Percentiles rank a stretch among this genome's conserved stretches.
phyloP scores from a whole-genome alignment of 2,329 filamentous ascomycete genomes.

The Trichoderma asperellum region DNA sequence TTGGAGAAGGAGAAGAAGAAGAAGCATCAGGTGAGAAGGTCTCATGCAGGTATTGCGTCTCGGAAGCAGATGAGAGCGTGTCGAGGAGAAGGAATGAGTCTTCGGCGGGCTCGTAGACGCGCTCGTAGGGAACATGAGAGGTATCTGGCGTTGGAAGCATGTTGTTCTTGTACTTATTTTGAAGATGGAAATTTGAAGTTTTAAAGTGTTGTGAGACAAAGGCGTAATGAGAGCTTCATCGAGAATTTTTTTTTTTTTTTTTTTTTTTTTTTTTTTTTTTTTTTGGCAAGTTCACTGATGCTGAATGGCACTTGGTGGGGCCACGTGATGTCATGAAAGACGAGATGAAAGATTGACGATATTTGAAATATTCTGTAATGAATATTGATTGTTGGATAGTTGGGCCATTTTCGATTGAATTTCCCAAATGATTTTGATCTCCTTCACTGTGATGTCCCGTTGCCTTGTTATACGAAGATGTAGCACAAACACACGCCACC shows the following conservation, averaged over 20 bases:
- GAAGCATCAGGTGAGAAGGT: slow-evolving; percentile 56
- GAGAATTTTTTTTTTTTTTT: slow-evolving; percentile 15
- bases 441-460: not conserved
- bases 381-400: too few species aligned
- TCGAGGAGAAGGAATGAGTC: slow-evolving; percentile 95
- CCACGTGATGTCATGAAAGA: slow-evolving; percentile 34
- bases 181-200: too few species aligned
- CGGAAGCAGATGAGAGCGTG: slow-evolving; percentile 74
- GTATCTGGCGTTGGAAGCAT: slow-evolving; percentile 97
- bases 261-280: slow-evolving; percentile 18
- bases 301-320: slow-evolving; percentile 30
- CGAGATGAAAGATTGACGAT: not conserved
- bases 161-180: slow-evolving; percentile 13
- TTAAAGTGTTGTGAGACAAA: not conserved
- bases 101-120: slow-evolving; percentile 93
- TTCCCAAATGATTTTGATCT: not conserved
- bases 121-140: slow-evolving; percentile 84
- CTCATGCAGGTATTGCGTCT: slow-evolving; percentile 68
- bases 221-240: slow-evolving; percentile 26
- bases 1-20: slow-evolving; percentile 15
- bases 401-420: too few species aligned
- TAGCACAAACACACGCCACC: not conserved
- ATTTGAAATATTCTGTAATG: too few species aligned
- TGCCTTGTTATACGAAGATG: not conserved
- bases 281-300: not conserved